phyloP scores from a whole-genome alignment of 1,284 basidiomycete genomes.

The Irpex sp. region DNA sequence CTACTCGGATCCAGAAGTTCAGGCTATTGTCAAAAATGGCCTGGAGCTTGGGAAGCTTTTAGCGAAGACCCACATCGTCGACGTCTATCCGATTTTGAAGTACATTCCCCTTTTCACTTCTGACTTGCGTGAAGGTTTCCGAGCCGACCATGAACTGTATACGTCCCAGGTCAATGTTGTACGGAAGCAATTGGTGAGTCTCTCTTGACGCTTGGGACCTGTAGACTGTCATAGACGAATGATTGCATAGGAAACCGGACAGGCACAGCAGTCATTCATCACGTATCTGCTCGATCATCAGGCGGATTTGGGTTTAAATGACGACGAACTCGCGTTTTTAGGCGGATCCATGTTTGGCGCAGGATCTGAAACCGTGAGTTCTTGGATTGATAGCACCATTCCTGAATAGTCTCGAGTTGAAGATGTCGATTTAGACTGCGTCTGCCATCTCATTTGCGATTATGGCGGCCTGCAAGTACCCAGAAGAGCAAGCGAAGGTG shows the following conservation, averaged over 20 bases:
- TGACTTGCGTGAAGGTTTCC: constrained; percentile 46
- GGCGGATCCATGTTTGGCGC: constrained; percentile 63
- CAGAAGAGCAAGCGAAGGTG: constrained; percentile 49
- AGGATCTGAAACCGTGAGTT: constrained; percentile 51
- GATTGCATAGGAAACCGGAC: constrained; percentile 28
- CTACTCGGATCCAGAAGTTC: constrained; percentile 54
- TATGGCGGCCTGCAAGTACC: constrained; percentile 62
- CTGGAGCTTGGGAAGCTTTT: constrained; percentile 45
- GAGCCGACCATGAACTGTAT: constrained; percentile 56
- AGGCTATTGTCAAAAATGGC: constrained; percentile 46
- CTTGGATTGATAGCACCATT: no score
- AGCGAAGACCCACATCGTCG: constrained; percentile 53
- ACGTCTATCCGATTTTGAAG: constrained; percentile 51
- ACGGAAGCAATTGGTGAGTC: constrained; percentile 38
- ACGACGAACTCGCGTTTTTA: constrained; percentile 55
- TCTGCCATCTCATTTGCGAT: constrained; percentile 51
- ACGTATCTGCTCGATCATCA: constrained; percentile 53
- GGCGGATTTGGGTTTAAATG: constrained; percentile 41
- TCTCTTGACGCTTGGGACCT: not conserved
- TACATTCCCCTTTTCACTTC: constrained; percentile 54
- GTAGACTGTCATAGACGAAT: not conserved
- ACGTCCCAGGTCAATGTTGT: constrained; percentile 43
- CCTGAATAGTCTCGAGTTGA: not conserved
- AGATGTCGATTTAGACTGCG: constrained; percentile 34
- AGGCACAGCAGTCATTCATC: constrained; percentile 41